Evolutionary conservation across 805 yeast genomes (phyloP).

Genomic region (Nakazawaea wickerhamii): DNA sequence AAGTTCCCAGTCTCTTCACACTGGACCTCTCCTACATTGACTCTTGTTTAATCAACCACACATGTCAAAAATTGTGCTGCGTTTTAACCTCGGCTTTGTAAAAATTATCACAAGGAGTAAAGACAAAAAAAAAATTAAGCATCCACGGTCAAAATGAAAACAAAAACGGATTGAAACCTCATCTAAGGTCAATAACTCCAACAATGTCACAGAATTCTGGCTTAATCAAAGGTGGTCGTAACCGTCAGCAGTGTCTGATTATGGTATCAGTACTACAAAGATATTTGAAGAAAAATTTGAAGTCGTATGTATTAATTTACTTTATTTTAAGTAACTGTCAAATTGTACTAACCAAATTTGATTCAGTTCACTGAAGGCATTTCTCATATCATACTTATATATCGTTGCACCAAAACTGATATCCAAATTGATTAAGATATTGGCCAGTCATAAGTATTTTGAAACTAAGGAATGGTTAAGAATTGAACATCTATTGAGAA

Average conservation of each 20-base stretch:
- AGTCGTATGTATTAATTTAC: constrained; percentile 10
- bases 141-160: no score
- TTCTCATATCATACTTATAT: constrained; percentile 29
- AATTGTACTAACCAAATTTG: not conserved
- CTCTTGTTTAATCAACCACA: no score
- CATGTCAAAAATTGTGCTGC: no score
- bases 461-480: constrained; percentile 17
- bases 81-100: no score
- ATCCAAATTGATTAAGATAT: constrained; percentile 14
- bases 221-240: not conserved
- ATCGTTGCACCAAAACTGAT: constrained; percentile 29
- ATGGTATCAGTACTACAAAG: not conserved
- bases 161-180: not conserved
- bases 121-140: no score
- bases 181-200: not conserved
- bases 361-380: constrained; percentile 23
- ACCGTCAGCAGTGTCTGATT: not conserved
- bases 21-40: no score
- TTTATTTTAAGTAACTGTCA: not conserved
- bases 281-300: constrained; percentile 10
- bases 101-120: no score
- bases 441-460: constrained; percentile 17
- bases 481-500: constrained; percentile 15
- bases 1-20: no score
- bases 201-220: no score